phyloP scores from a whole-genome alignment of 352 stramenopile genomes.

The Pythium volutum region DNA sequence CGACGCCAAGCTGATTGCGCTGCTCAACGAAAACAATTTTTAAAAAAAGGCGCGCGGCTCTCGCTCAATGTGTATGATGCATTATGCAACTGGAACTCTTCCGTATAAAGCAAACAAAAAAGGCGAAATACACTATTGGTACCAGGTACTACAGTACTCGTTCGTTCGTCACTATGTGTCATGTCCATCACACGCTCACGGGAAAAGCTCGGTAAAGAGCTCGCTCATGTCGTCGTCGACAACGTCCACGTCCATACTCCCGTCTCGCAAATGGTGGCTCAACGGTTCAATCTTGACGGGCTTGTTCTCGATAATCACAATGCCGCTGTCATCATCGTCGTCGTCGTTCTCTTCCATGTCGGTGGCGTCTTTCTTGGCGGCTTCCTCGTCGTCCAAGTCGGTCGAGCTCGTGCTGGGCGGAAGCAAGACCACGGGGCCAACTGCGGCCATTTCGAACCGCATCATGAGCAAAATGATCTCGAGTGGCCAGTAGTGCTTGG shows the following conservation, averaged over 20 bases:
- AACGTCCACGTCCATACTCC: neutral
- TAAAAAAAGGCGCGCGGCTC: constrained; percentile 22
- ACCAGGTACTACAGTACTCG: neutral
- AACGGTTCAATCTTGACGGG: constrained; percentile 21
- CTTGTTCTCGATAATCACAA: constrained; percentile 14
- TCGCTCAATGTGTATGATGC: too few species aligned
- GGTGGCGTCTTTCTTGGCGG: neutral
- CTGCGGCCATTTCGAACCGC: constrained; percentile 16
- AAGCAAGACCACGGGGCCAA: constrained; percentile 18
- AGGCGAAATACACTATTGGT: constrained; percentile 7
- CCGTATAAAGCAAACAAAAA: neutral
- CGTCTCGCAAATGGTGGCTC: neutral
- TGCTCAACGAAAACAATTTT: constrained; percentile 73
- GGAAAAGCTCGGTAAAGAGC: constrained; percentile 23
- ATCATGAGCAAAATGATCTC: constrained; percentile 30
- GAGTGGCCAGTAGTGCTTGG: constrained; percentile 25
- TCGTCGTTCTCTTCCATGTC: neutral
- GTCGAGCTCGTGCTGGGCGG: neutral
- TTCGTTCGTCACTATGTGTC: neutral
- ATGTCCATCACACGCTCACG: neutral
- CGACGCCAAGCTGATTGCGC: constrained; percentile 48
- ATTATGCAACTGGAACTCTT: too few species aligned
- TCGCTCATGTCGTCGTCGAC: constrained; percentile 21
- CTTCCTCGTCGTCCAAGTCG: neutral
- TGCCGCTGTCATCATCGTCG: constrained; percentile 4